Percentiles rank a stretch among this genome's conserved stretches.
phyloP scores from a whole-genome alignment of 176 grass and related monocot genomes.

The Pontederia crassipes region DNA sequence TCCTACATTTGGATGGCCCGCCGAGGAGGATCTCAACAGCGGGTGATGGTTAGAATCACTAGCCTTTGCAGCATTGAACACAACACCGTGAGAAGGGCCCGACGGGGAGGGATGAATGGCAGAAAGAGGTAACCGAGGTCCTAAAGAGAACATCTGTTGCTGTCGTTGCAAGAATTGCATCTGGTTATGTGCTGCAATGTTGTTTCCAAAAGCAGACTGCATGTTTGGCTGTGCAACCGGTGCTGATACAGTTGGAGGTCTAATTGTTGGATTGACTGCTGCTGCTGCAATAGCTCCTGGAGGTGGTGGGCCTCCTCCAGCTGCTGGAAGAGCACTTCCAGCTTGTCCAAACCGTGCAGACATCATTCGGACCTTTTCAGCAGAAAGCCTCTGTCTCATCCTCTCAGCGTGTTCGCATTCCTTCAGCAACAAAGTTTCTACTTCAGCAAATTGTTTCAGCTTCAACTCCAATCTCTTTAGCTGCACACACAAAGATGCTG shows the following conservation, averaged over 20 bases:
- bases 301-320: slow-evolving; percentile 3
- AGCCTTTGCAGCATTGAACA: slow-evolving; percentile 45
- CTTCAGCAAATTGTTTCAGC: slow-evolving; percentile 88
- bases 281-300: slow-evolving; percentile 17
- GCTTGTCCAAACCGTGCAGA: slow-evolving; percentile 22
- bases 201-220: slow-evolving; percentile 14
- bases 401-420: slow-evolving; percentile 89
- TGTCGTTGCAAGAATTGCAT: slow-evolving; percentile 58
- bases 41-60: slow-evolving; percentile 42
- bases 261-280: slow-evolving; percentile 28
- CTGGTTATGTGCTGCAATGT: slow-evolving; percentile 44
- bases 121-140: slow-evolving; percentile 48
- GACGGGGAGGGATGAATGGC: slow-evolving; percentile 44
- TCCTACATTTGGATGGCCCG: slow-evolving; percentile 62
- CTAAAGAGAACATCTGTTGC: slow-evolving; percentile 58
- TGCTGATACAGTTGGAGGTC: slow-evolving; percentile 19
- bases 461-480: slow-evolving; percentile 91
- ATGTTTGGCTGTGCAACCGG: slow-evolving; percentile 27
- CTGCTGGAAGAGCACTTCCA: slow-evolving; percentile 11
- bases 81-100: slow-evolving; percentile 25
- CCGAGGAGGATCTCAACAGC: slow-evolving; percentile 54
- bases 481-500: slow-evolving; percentile 34
- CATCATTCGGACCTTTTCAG: slow-evolving; percentile 40
- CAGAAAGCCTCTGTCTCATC: slow-evolving; percentile 50
- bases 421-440: slow-evolving; percentile 86